Percentiles rank a stretch among this genome's conserved stretches.
Evolutionary conservation across 331 rosid genomes (phyloP).

Genomic region (Malus hybrid): DNA sequence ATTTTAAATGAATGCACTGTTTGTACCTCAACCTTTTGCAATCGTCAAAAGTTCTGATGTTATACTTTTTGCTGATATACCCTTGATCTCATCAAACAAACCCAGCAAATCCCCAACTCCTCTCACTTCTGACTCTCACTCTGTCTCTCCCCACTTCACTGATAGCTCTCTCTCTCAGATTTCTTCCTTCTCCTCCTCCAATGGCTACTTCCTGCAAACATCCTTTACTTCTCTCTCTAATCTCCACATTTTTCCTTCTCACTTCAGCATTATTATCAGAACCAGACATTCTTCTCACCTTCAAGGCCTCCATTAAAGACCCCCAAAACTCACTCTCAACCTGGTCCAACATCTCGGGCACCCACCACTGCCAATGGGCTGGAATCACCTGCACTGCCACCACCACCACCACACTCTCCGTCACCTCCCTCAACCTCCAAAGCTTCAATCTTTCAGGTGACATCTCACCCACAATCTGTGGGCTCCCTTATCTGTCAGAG

Average conservation of each 20-base stretch:
- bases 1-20: background rate
- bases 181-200: slow-evolving; percentile 18
- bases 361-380: slow-evolving; percentile 72
- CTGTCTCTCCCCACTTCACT: background rate
- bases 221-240: slow-evolving; percentile 37
- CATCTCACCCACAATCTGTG: slow-evolving; percentile 62
- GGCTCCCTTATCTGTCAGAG: slow-evolving; percentile 45
- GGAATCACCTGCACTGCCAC: slow-evolving; percentile 55
- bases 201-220: slow-evolving; percentile 58
- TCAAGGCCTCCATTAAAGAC: slow-evolving; percentile 71
- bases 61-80: slow-evolving; percentile 12
- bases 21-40: background rate
- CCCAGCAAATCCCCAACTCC: slow-evolving; percentile 10
- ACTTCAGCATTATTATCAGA: slow-evolving; percentile 44
- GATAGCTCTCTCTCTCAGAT: slow-evolving; percentile 2
- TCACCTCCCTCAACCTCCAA: slow-evolving; percentile 63
- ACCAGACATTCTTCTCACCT: slow-evolving; percentile 48
- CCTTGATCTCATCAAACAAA: slow-evolving; percentile 20
- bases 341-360: slow-evolving; percentile 63
- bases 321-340: slow-evolving; percentile 46
- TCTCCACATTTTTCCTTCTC: slow-evolving; percentile 33
- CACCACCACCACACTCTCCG: slow-evolving; percentile 32
- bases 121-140: slow-evolving; percentile 7
- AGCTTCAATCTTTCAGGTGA: slow-evolving; percentile 80
- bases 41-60: slow-evolving; percentile 26